Percentiles rank a stretch among this genome's conserved stretches.
Conservation (phyloP, 2,329 filamentous ascomycete species). For the Cryphonectria radicalis region DNA sequence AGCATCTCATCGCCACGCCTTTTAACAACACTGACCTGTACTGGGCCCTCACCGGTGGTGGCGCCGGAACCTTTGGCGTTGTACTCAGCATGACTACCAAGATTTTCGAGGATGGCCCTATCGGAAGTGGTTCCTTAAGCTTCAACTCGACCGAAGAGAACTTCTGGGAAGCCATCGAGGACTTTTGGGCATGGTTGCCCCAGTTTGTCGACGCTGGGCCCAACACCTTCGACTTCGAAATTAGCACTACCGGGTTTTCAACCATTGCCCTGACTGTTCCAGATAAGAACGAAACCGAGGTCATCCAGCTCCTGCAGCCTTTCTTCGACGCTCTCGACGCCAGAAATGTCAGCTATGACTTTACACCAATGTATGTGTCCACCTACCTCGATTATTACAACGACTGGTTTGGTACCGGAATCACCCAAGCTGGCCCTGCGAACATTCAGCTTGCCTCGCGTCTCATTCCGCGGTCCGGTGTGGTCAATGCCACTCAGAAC, state of each 20-base stretch:
- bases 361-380: neutral
- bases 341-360: neutral
- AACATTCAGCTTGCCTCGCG: neutral
- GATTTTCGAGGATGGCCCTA: conserved; percentile 42
- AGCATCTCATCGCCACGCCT: neutral
- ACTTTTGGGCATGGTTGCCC: neutral
- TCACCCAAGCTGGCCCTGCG: neutral
- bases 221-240: neutral
- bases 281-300: neutral
- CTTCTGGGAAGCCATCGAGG: conserved; percentile 9
- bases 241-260: neutral
- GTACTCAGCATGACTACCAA: conserved; percentile 55
- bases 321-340: neutral
- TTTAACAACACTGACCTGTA: conserved; percentile 52
- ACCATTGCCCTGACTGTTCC: neutral
- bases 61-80: conserved; percentile 57
- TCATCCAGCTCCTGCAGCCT: neutral
- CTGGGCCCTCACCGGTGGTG: conserved; percentile 59
- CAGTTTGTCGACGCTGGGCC: neutral
- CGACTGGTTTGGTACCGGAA: neutral
- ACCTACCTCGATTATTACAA: neutral
- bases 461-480: neutral
- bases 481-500: neutral
- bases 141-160: neutral
- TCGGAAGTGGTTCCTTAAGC: neutral